Evolutionary conservation across 345 rosid species (phyloP).

Genomic region (Syzygium aromaticum): DNA sequence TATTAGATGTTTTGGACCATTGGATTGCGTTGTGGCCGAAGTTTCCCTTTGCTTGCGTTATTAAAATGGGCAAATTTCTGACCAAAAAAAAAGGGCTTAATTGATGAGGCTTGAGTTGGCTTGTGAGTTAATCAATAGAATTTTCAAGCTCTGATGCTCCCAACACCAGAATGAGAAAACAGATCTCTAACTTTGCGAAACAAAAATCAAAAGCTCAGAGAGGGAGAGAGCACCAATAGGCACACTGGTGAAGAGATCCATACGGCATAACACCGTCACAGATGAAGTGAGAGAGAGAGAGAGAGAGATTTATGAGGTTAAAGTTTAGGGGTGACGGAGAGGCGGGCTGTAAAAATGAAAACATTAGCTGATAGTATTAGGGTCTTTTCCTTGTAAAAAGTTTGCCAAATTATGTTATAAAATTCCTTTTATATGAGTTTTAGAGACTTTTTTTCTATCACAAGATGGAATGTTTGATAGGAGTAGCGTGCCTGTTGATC

Average conservation of each 20-base stretch:
- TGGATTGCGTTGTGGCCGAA: background rate
- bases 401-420: background rate
- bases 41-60: background rate
- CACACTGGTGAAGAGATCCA: background rate
- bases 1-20: background rate
- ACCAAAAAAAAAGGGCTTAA: background rate
- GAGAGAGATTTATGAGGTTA: background rate
- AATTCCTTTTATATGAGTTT: background rate
- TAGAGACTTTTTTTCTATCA: background rate
- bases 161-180: background rate
- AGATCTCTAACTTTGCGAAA: background rate
- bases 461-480: background rate
- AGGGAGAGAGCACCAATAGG: background rate
- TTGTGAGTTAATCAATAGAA: background rate
- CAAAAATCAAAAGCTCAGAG: background rate
- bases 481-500: background rate
- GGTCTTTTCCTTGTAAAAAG: background rate
- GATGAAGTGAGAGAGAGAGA: background rate
- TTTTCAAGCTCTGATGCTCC: background rate
- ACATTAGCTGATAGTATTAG: background rate
- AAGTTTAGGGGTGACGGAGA: background rate
- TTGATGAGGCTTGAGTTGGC: background rate
- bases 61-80: background rate
- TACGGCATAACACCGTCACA: background rate
- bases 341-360: background rate